phyloP scores from a whole-genome alignment of 2,329 filamentous ascomycete species.

The Fusarium hainanense region DNA sequence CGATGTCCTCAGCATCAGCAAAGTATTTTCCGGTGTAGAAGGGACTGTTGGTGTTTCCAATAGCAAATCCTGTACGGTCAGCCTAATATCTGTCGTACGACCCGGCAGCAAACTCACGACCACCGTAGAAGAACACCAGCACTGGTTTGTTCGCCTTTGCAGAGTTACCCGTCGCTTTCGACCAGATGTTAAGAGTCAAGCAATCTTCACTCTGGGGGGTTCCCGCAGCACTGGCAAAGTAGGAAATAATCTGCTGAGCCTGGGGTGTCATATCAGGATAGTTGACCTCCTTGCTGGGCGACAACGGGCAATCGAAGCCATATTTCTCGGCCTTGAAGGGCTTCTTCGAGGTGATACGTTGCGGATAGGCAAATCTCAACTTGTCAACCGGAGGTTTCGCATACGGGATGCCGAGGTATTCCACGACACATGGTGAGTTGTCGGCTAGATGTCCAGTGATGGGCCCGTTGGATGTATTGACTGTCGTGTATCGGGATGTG shows the following conservation, averaged over 20 bases:
- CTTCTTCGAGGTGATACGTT: slow-evolving; percentile 34
- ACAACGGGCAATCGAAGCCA: slow-evolving; percentile 38
- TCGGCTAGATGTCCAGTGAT: slow-evolving; percentile 50
- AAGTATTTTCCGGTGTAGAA: slow-evolving; percentile 58
- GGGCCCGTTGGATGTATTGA: slow-evolving; percentile 49
- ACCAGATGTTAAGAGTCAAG: slow-evolving; percentile 41
- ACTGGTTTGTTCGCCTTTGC: slow-evolving; percentile 33
- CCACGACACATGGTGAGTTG: slow-evolving; percentile 48
- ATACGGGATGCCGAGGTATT: slow-evolving; percentile 56
- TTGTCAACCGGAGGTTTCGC: slow-evolving; percentile 52
- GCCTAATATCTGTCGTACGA: neutral
- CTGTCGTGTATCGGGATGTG: slow-evolving; percentile 35
- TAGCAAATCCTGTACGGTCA: slow-evolving; percentile 47
- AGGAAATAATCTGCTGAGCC: slow-evolving; percentile 34
- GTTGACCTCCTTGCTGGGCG: slow-evolving; percentile 28
- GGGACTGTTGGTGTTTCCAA: slow-evolving; percentile 52
- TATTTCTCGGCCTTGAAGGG: slow-evolving; percentile 23
- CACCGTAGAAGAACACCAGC: slow-evolving; percentile 40
- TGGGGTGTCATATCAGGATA: slow-evolving; percentile 38
- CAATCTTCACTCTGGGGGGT: slow-evolving; percentile 40
- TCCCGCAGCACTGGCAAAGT: slow-evolving; percentile 36
- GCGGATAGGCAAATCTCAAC: slow-evolving; percentile 53
- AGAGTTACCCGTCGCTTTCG: slow-evolving; percentile 32
- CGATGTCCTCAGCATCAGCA: slow-evolving; percentile 55
- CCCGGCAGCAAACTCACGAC: slow-evolving; percentile 23